Base-by-base conservation (phyloP, 306 rosid species). In the Malus asiatica region DNA sequence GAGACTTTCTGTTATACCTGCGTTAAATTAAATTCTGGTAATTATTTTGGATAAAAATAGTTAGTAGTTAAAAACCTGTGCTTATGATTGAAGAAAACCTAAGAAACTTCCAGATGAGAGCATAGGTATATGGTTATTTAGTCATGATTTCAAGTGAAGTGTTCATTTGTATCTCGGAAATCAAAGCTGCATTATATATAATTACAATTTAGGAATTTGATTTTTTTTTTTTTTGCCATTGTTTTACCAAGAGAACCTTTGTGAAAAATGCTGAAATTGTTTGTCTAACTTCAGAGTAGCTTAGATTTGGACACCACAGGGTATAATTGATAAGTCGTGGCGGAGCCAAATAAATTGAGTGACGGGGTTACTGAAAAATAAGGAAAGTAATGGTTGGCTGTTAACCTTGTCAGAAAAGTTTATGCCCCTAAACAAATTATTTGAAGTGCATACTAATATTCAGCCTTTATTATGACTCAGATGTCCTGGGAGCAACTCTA, bases 401-500 rank as follows among this genome's bases (percentile, higher is more conserved):
- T 64, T 71, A 48, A 63, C 44, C 62, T 27, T 64, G 77, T 68
- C 58, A 29, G 61, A 88, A 44, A 33, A 59, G 59, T 12, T 22
- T 5, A 32, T 27, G 62, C 33, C 40, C 70, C 63, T 40, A 58
- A 66, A 73, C 35, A 53, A 51, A 51, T 68, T 59, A 51, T 73
- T 69, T 61, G 64, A 38, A 63, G 44, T 67, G 25, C 59, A 76
- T 73, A 64, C 68, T 83, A 67, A 84, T 55, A 60, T 48, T 53
- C 62, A 61, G 55, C 66, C 23, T 69, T 46, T 79, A 73, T 85
- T 63, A 62, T 82, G 22, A 72, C 35, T 15, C 79, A 91, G 96
- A 91, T 89, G 80, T 87, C 75, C 81, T 88, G 65, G 91, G 91
- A 86, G 88, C 86, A 77, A 80, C 82, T 40, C 82, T 91, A 57